Percentiles rank a stretch among this genome's conserved stretches.
phyloP scores from a whole-genome alignment of 1,139 yeast genomes.

The Diutina neorugosa region DNA sequence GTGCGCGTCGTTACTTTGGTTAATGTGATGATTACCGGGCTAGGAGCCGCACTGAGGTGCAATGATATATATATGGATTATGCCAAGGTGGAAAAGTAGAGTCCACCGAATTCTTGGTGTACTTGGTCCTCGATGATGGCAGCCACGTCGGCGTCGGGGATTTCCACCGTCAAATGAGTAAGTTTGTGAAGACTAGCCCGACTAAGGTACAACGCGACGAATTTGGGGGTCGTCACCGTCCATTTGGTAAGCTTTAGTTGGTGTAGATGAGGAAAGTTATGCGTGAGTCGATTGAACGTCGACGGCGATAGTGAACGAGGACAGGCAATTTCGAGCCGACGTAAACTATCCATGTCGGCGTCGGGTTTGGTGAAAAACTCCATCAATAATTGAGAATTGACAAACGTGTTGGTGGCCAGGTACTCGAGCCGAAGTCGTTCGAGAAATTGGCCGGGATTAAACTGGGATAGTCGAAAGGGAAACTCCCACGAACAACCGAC shows the following conservation, averaged over 20 bases:
- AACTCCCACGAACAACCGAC: conserved; percentile 4
- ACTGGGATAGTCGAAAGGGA: not conserved
- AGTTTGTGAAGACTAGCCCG: not conserved
- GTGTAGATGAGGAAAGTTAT: not conserved
- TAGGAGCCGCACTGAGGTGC: not conserved
- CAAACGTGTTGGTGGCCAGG: not conserved
- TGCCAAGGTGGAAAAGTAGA: not conserved
- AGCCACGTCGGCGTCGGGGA: not conserved
- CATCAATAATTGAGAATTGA: not conserved
- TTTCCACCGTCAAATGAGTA: not conserved
- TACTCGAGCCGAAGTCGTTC: not conserved
- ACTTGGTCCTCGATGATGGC: not conserved
- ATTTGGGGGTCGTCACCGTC: not conserved
- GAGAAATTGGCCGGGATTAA: not conserved
- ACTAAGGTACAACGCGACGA: not conserved
- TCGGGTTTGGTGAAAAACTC: not conserved
- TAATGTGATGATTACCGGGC: too few species aligned
- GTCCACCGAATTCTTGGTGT: not conserved
- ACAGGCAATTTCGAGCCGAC: not conserved
- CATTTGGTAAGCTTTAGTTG: not conserved
- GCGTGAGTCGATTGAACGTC: not conserved
- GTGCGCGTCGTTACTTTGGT: not conserved
- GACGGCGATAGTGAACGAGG: not conserved
- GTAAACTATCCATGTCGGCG: not conserved
- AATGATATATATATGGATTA: too few species aligned